These are phyloP conservation scores for Trifolium repens DNA, from an alignment of 306 rosid species.

Conservation along the genomic window DNA sequence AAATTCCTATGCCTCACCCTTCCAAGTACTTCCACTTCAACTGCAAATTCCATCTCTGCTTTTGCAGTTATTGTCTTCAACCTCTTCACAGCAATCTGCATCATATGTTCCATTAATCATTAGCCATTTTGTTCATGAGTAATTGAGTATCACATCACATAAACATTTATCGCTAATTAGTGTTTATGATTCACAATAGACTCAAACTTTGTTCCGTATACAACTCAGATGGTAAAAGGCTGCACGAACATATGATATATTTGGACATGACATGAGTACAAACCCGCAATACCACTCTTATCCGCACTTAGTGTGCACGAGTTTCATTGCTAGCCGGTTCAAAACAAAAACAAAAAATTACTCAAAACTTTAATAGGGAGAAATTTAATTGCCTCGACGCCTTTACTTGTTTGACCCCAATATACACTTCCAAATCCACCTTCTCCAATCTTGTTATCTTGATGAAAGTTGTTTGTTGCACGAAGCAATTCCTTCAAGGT, in stretches of 20 bases:
- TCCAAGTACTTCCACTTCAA: conserved; percentile 91
- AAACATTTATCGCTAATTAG: too few relatives aligned
- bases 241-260: too few relatives aligned
- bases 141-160: neutral
- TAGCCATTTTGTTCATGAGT: neutral
- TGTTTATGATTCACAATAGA: too few relatives aligned
- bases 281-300: too few relatives aligned
- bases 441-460: conserved; percentile 86
- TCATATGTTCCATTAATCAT: neutral
- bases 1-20: conserved; percentile 85
- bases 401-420: conserved; percentile 82
- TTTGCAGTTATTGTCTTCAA: conserved; percentile 85
- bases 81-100: conserved; percentile 91
- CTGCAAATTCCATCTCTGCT: conserved; percentile 98
- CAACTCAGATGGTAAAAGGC: too few relatives aligned
- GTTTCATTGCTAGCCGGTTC: too few relatives aligned
- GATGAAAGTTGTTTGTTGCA: conserved; percentile 81
- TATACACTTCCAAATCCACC: conserved; percentile 95
- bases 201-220: too few relatives aligned
- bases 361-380: neutral
- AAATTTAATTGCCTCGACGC: conserved; percentile 60
- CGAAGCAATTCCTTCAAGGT: conserved; percentile 82
- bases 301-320: too few relatives aligned
- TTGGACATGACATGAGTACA: too few relatives aligned
- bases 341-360: too few relatives aligned